Conservation (phyloP, 176 grass and related monocot species). For the Oryza glumipatula region DNA sequence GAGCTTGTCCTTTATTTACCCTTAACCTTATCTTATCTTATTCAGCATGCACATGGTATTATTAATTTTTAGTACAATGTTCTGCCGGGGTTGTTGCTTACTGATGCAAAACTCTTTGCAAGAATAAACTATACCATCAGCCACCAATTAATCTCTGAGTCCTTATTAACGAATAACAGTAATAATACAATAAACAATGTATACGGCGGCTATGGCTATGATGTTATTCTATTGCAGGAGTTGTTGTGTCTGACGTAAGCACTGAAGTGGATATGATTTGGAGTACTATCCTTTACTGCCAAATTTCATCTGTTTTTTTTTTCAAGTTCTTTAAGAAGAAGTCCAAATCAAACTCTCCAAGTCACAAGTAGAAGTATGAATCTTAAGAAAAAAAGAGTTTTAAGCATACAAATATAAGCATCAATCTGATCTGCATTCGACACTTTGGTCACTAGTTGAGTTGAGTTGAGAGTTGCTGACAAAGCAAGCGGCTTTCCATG, state of each 20-base stretch:
- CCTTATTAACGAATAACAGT: background rate
- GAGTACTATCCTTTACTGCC: background rate
- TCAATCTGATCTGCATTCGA: background rate
- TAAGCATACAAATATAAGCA: background rate
- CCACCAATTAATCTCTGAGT: slow-evolving; percentile 11
- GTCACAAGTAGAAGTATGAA: background rate
- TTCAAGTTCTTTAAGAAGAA: background rate
- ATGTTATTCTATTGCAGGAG: background rate
- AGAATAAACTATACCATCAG: background rate
- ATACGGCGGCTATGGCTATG: background rate
- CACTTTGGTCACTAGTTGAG: background rate
- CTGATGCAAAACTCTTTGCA: background rate
- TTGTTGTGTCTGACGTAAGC: background rate
- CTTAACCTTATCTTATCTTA: background rate
- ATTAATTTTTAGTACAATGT: background rate
- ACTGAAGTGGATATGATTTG: background rate
- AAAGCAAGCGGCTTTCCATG: slow-evolving; percentile 43
- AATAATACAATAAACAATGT: background rate
- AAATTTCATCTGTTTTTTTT: background rate
- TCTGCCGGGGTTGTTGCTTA: background rate
- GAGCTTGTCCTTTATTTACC: background rate
- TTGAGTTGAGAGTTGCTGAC: background rate
- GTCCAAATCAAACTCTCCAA: background rate
- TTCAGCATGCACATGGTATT: background rate
- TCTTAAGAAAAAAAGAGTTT: background rate